Evolutionary conservation across 2,329 filamentous ascomycete genomes (phyloP).

Genomic region (Calonectria montana): DNA sequence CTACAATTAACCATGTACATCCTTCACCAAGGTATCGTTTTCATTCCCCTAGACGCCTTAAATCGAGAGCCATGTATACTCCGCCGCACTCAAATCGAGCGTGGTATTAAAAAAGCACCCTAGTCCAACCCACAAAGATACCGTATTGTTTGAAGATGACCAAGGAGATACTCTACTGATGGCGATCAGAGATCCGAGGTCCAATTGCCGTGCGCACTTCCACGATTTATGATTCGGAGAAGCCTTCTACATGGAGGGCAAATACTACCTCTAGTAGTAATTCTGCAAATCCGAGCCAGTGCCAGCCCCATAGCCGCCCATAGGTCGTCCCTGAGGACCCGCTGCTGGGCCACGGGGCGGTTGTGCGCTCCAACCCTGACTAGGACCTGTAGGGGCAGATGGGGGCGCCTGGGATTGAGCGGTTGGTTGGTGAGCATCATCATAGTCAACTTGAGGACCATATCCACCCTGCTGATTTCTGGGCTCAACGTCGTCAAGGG

Average conservation of each 20-base stretch:
- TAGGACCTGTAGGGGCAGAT: slow-evolving; percentile 37
- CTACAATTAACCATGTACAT: not conserved
- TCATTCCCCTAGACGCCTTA: slow-evolving; percentile 33
- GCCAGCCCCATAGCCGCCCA: slow-evolving; percentile 35
- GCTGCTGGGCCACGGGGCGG: slow-evolving; percentile 35
- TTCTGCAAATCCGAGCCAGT: slow-evolving; percentile 41
- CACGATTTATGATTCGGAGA: not conserved
- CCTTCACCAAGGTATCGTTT: slow-evolving; percentile 24
- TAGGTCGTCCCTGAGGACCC: slow-evolving; percentile 37
- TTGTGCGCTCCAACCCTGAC: slow-evolving; percentile 35
- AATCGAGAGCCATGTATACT: slow-evolving; percentile 8
- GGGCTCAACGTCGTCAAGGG: slow-evolving; percentile 73
- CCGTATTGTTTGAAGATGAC: not conserved
- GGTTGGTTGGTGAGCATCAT: slow-evolving; percentile 52
- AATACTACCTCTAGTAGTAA: slow-evolving; percentile 42
- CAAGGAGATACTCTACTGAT: not conserved
- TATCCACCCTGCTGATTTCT: slow-evolving; percentile 58
- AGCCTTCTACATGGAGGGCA: not conserved
- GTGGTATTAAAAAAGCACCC: slow-evolving; percentile 9
- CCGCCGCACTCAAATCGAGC: not conserved
- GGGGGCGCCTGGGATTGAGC: slow-evolving; percentile 34
- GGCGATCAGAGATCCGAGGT: not conserved
- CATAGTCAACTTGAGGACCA: slow-evolving; percentile 58
- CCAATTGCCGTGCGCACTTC: not conserved
- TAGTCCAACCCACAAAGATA: not conserved